Evolutionary conservation across 352 stramenopile genomes (phyloP).

Genomic region (Phytophthora brassicae): DNA sequence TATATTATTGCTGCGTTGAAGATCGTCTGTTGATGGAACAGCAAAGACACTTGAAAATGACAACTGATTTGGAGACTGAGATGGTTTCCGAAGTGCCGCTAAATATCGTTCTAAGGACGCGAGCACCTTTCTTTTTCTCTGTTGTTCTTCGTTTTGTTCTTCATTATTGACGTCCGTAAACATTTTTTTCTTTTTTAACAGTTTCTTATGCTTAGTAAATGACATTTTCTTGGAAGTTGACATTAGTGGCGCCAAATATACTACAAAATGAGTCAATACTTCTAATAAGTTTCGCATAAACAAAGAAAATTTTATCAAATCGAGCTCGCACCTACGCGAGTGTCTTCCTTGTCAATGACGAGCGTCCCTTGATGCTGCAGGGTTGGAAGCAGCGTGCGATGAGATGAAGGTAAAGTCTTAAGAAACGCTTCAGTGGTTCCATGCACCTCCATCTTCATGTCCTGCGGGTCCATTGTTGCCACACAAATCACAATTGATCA

Average conservation of each 20-base stretch:
- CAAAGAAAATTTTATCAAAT: no score
- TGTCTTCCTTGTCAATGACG: slow-evolving; percentile 30
- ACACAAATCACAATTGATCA: background rate
- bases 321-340: slow-evolving; percentile 32
- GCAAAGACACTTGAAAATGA: slow-evolving; percentile 21
- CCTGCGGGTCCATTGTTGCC: slow-evolving; percentile 1
- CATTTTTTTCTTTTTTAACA: slow-evolving; percentile 12
- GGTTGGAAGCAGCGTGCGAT: slow-evolving; percentile 23
- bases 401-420: background rate
- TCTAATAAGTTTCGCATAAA: no score
- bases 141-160: background rate
- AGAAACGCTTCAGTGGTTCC: background rate
- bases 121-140: slow-evolving; percentile 15
- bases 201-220: slow-evolving; percentile 34
- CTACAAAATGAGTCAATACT: no score
- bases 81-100: slow-evolving; percentile 6
- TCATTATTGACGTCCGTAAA: background rate
- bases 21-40: slow-evolving; percentile 5
- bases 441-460: background rate
- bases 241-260: slow-evolving; percentile 42
- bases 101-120: slow-evolving; percentile 19
- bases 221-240: slow-evolving; percentile 47
- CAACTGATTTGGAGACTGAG: slow-evolving; percentile 15
- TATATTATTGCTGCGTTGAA: background rate
- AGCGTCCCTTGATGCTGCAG: slow-evolving; percentile 29